Base-by-base conservation (phyloP, 2,329 filamentous ascomycete species). In the Pseudogymnoascus sp. region DNA sequence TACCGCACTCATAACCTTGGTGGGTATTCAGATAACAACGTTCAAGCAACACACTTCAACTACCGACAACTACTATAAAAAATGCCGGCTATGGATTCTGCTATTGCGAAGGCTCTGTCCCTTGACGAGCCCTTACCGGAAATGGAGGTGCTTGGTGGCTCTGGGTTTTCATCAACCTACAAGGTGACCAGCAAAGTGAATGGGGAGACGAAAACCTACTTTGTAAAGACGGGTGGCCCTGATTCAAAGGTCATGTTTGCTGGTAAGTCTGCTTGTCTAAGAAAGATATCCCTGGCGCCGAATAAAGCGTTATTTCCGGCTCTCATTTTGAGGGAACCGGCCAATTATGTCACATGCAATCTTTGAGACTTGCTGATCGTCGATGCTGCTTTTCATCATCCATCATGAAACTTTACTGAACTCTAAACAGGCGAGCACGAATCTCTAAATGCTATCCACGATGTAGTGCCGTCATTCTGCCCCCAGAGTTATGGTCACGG, bases 361-460 rank as follows among this genome's bases (percentile, higher is more conserved):
- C n/a, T 41, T 41, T 3, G 25, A 14, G n/a, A 33, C 12, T 18
- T 9, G 11, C 9, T 54, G 35, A 18, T 6, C 6, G 6, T 54
- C 12, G 25, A 12, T n/a, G 3, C 25, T 12, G 25, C 16, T 18
- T 54, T 33, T 18, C 9, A 1, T 16, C n/a, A 20, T 14, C 22
- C 12, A 47, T 18, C 30, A 18, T 50, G 35, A 43, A 18, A 22
- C 14, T 77, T 8, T 65, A 68, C 59, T 71, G 74, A 57, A 76
- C 75, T 72, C 72, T 74, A 18, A 65, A 67, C 69, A 84, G 90
- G 92, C 63, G 93, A 97, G 74, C 87, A 91, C 70, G 83, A 84
- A 58, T 95, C 90, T 2, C 83, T 97, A 60, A 92, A 92, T 70
- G 89, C 91, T 60, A 89, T 97, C 66, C 82, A 91, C 71, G 70